Evolutionary conservation across 2,329 filamentous ascomycete species (phyloP), one percentile per base, ranked within the genome.

Genomic region (Pezicula radicicola): DNA sequence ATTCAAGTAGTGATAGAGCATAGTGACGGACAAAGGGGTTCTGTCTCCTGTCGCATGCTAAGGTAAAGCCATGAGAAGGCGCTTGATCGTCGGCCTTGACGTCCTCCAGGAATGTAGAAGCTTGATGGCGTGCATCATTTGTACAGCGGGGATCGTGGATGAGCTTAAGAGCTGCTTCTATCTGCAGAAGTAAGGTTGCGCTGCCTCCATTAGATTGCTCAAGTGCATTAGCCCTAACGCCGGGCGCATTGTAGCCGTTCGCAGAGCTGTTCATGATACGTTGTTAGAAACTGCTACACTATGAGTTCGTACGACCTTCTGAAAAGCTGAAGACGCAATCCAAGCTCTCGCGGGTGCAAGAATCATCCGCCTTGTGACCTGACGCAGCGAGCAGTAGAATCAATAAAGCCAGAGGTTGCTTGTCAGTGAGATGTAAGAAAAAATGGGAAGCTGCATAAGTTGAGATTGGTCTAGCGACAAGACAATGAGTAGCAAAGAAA

Each of bases 1-100:
- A 88, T 65, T 97, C 93, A 59, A 99, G 82, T 51, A 99, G 79
- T 27, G 92, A 95, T 30, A 99, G 80, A 52, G 92, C 94, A 69
- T 95, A 99, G 72, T 97, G 92, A 62, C 94, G 88, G 51, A 97
- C 88, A 50, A 94, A 81, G 39, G 90, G 83, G 49, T 89, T 81
- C 66, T 95, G 90, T 36, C 79, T 75, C 63, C 78, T 80, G 69
- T 94, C 86, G 59, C 83, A 83, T 42, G 92, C 92, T 54, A 99
- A 81, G 21, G 81, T 80, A 71, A 90, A 96, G 60, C 94, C 94
- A 72, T 94, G 87, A 46, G 88, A 84, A 2, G 91, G 90, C 5
- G 93, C 92, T 63, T 92, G 85, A 52, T 83, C 77, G 62, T 88
- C 82, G 44, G 83, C 79, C 73, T 97, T 97, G 64, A 96, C 81